phyloP scores from a whole-genome alignment of 1,284 basidiomycete genomes.

The Pascua sp. region DNA sequence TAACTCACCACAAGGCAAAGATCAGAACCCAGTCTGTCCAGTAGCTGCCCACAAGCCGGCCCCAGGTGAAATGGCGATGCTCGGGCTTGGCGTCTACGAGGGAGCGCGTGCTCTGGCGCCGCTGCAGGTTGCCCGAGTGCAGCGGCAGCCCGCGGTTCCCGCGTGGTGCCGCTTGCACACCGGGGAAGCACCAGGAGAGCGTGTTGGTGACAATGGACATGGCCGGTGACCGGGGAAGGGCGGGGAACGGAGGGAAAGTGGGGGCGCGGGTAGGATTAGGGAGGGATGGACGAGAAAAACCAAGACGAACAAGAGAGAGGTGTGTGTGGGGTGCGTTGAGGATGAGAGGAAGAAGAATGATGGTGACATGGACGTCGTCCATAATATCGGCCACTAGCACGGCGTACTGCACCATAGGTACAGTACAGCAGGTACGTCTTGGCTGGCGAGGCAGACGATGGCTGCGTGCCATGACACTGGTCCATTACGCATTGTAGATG shows the following conservation, averaged over 20 bases:
- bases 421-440: too few relatives aligned
- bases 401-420: too few relatives aligned
- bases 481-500: too few relatives aligned
- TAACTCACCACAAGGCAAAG: constrained; percentile 63
- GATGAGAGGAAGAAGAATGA: not conserved
- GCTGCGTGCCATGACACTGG: too few relatives aligned
- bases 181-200: constrained; percentile 1
- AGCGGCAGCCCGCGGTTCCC: not conserved
- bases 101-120: not conserved
- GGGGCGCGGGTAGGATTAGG: not conserved
- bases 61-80: constrained; percentile 10
- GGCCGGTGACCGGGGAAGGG: not conserved
- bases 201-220: not conserved
- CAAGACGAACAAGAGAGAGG: not conserved
- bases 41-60: constrained; percentile 31
- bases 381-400: too few relatives aligned
- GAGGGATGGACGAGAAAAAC: constrained; percentile 26
- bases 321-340: not conserved
- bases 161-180: not conserved
- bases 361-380: too few relatives aligned
- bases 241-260: too few relatives aligned
- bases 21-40: constrained; percentile 61
- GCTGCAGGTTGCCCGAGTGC: constrained; percentile 1
- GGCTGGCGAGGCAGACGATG: too few relatives aligned
- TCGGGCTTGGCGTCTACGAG: constrained; percentile 13